Evolutionary conservation across 2,329 filamentous ascomycete species (phyloP).

Genomic region (Trichoderma sp.): DNA sequence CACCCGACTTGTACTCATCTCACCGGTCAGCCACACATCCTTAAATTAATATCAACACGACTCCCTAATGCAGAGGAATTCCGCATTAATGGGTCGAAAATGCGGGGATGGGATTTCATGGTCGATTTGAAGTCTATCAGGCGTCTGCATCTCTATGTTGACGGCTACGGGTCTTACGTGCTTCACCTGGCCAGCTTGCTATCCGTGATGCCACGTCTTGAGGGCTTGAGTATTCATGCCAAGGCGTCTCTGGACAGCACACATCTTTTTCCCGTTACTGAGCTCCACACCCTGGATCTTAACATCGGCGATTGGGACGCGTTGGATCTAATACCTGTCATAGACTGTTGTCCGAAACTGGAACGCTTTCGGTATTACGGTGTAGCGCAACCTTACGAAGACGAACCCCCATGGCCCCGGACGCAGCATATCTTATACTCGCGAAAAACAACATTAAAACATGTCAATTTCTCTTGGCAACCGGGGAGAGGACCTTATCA

Average conservation of each 20-base stretch:
- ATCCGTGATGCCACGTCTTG: background rate
- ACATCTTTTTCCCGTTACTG: background rate
- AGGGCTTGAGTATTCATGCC: background rate
- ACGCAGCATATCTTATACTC: background rate
- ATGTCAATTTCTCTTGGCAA: background rate
- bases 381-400: background rate
- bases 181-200: background rate
- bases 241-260: background rate
- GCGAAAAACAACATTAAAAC: background rate
- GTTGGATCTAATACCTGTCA: background rate
- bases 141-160: background rate
- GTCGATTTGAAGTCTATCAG: background rate
- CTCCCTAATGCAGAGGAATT: too few relatives aligned
- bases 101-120: background rate
- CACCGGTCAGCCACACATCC: too few relatives aligned
- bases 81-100: too few relatives aligned
- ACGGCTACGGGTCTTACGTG: too few relatives aligned
- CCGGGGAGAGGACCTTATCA: too few relatives aligned
- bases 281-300: background rate
- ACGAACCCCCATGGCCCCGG: background rate
- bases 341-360: background rate
- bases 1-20: too few relatives aligned
- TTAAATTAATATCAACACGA: too few relatives aligned
- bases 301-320: fast-evolving
- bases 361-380: background rate